These are phyloP conservation scores for Pleurotus tuber-regium DNA, from an alignment of 768 basidiomycete genomes.

Conservation along the genomic window DNA sequence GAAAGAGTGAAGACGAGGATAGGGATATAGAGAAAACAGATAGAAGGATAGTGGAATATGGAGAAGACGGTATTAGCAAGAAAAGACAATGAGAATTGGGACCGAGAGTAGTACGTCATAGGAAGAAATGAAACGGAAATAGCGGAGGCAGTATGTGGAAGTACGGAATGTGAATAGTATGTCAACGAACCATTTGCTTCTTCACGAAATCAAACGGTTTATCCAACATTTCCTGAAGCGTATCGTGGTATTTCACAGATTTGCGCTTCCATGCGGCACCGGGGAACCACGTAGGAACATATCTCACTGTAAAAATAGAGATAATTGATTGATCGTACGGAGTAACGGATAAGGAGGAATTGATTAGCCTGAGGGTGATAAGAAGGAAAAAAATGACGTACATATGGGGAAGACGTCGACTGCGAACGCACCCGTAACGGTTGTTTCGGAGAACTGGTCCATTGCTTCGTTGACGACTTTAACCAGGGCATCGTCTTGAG, in stretches of 20 bases:
- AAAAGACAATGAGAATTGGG: too few relatives aligned
- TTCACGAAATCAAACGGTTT: conserved; percentile 30
- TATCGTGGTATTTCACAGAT: conserved; percentile 12
- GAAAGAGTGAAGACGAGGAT: neutral
- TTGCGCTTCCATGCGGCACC: conserved; percentile 26
- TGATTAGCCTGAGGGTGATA: too few relatives aligned
- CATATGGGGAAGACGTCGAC: conserved; percentile 28
- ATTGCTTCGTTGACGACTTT: conserved; percentile 22
- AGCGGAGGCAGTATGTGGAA: too few relatives aligned
- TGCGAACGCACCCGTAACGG: conserved; percentile 20
- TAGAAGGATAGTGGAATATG: neutral
- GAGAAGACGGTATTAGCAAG: neutral
- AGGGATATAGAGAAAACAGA: too few relatives aligned
- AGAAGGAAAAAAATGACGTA: too few relatives aligned
- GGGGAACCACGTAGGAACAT: conserved; percentile 30
- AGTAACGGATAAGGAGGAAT: too few relatives aligned
- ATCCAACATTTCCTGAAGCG: conserved; percentile 18
- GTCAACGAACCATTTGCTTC: conserved; percentile 33
- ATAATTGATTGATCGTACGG: too few relatives aligned
- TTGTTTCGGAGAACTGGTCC: conserved; percentile 20
- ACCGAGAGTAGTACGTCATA: too few relatives aligned
- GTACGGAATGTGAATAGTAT: too few relatives aligned
- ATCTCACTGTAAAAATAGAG: conserved; percentile 19
- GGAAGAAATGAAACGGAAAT: too few relatives aligned
- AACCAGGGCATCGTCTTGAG: conserved; percentile 22